Evolutionary conservation across 352 stramenopile genomes (phyloP), one percentile per base, ranked within the genome.

Genomic region (Globisporangium echinulatum): DNA sequence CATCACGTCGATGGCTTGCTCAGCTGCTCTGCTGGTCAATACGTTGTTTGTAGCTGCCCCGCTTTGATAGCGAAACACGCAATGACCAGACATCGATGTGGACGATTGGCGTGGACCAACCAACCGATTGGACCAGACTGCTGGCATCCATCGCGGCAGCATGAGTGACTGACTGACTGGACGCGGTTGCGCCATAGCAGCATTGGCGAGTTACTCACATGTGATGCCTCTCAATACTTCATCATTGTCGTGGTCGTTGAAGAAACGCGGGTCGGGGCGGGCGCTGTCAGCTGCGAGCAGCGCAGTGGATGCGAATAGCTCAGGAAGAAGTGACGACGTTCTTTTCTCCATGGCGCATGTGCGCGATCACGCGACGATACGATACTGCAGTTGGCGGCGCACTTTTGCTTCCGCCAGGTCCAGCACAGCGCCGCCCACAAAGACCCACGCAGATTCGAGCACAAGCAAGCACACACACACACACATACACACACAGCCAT

Each of bases 321-420:
- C 17, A 19, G 17, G 17, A 11, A 11, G 48, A 6, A 11, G 17
- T n/a, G 6, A 51, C 15, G 42, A 46, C 42, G 42, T 14, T 7
- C 6, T 46, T 46, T 46, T 46, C 8, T 11, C 3, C 15, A 46
- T 46, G 42, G 42, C 42, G 42, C 40, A 46, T 58, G 54, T 42
- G 54, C 25, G 33, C 33, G 15, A 39, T 25, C 36, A 55, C 44
- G 33, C 50, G 50, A 55, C 33, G n/a, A 39, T 1, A 8, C 7
- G 40, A 17, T 19, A 14, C 55, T 25, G 2, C 46, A 19, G 17
- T 47, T 7, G 11, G 7, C 36, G 10, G 33, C 37, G 6, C 56
- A 62, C 49, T 62, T 43, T 15, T n/a, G 13, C 49, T 52, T 57
- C 50, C 37, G 51, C 40, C 50, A 50, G 7, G n/a, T 46, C 39